Percentiles rank a stretch among this genome's conserved stretches.
Conservation (phyloP, 768 basidiomycete genomes). For the Lactarius sanguifluus region DNA sequence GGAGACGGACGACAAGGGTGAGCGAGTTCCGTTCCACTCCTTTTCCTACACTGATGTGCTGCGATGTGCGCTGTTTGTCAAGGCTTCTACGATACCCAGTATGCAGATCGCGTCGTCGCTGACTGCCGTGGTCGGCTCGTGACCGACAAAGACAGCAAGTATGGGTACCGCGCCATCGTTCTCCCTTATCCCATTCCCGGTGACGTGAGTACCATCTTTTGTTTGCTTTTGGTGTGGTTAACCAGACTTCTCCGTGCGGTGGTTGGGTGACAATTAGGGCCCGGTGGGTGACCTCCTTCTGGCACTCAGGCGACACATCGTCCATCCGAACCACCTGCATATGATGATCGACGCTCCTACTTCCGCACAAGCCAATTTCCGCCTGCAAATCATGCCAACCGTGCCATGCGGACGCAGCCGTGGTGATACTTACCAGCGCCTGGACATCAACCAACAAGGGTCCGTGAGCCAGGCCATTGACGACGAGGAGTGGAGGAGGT, state of each 20-base stretch:
- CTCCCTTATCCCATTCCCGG: constrained; percentile 75
- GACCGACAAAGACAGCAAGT: constrained; percentile 64
- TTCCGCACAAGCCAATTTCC: no score
- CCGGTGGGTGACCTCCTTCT: constrained; percentile 58
- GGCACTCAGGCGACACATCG: constrained; percentile 63
- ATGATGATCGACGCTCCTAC: constrained; percentile 61
- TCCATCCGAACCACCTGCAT: constrained; percentile 81
- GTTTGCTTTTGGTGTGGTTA: constrained; percentile 18
- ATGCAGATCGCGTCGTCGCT: constrained; percentile 52
- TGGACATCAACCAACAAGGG: no score
- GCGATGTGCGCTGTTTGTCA: not conserved
- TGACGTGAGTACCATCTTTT: constrained; percentile 44
- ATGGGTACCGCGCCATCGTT: constrained; percentile 70
- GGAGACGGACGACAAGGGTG: constrained; percentile 71
- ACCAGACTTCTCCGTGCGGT: not conserved
- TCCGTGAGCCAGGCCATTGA: no score
- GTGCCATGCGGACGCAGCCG: no score
- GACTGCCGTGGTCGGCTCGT: constrained; percentile 73
- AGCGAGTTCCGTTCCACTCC: constrained; percentile 24
- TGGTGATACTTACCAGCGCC: no score
- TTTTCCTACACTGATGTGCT: not conserved
- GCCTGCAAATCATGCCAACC: no score
- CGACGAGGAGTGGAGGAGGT: no score
- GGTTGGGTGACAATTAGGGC: constrained; percentile 43
- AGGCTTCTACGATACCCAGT: constrained; percentile 50